phyloP scores from a whole-genome alignment of 2,329 filamentous ascomycete genomes.

The Fusarium coicis region DNA sequence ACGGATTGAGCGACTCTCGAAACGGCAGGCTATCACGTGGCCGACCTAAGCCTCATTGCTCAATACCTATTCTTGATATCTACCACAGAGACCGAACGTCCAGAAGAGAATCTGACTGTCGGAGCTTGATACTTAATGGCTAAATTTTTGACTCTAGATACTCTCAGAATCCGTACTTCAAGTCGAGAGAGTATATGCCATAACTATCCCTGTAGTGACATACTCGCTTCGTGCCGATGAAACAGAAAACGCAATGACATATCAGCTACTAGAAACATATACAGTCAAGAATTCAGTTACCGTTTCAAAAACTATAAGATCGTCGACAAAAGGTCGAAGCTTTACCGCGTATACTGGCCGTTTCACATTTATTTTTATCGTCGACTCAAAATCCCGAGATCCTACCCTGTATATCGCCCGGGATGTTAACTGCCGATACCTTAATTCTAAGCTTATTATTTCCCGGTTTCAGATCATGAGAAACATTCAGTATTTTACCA shows the following conservation, averaged over 20 bases:
- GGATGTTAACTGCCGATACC: background rate
- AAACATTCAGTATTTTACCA: background rate
- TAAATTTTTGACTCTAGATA: background rate
- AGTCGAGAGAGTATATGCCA: accelerated
- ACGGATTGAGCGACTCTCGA: accelerated
- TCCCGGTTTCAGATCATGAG: background rate
- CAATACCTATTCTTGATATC: no score
- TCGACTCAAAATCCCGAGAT: background rate
- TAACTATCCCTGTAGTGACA: background rate
- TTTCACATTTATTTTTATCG: conserved; percentile 21
- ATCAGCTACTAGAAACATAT: background rate
- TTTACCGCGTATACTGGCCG: background rate
- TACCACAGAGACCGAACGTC: no score
- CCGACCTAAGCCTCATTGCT: no score
- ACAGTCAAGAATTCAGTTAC: background rate
- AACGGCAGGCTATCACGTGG: background rate
- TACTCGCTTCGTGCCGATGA: background rate
- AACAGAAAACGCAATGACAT: background rate
- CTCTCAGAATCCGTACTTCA: background rate
- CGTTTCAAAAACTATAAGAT: background rate
- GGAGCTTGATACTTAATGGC: accelerated
- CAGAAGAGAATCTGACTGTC: no score
- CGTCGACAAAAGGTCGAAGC: background rate
- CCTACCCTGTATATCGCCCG: background rate
- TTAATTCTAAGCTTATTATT: background rate